Percentiles rank a stretch among this genome's conserved stretches.
Evolutionary conservation across 768 basidiomycete genomes (phyloP).

Genomic region (Stropharia rugosoannulata): DNA sequence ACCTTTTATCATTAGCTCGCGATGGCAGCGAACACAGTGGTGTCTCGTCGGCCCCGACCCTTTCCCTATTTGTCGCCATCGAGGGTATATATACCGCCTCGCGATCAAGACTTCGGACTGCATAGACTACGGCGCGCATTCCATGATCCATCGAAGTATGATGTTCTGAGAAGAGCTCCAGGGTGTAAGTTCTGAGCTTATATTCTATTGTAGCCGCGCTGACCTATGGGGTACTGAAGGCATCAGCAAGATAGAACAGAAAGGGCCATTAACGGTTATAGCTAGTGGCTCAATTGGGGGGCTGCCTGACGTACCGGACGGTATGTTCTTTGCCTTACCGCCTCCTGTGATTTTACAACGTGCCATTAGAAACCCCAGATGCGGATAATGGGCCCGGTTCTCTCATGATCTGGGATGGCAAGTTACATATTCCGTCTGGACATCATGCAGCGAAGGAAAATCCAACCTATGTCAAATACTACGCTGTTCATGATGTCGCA

Average conservation of each 20-base stretch:
- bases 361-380: slow-evolving; percentile 28
- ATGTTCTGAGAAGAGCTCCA: slow-evolving; percentile 41
- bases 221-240: slow-evolving; percentile 21
- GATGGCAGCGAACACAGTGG: slow-evolving; percentile 12
- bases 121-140: slow-evolving; percentile 16
- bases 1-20: not conserved
- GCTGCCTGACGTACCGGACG: slow-evolving; percentile 28
- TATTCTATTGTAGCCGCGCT: too few relatives aligned
- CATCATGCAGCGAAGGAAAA: slow-evolving; percentile 9
- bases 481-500: slow-evolving; percentile 54
- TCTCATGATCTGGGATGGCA: slow-evolving; percentile 37
- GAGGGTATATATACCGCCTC: slow-evolving; percentile 10
- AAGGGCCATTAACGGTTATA: slow-evolving; percentile 37
- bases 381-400: slow-evolving; percentile 49
- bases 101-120: slow-evolving; percentile 17
- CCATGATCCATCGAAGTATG: not conserved
- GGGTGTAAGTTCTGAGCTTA: slow-evolving; percentile 33
- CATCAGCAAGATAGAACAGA: slow-evolving; percentile 53
- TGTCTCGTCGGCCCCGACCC: slow-evolving; percentile 9
- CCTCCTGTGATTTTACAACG: not conserved
- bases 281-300: slow-evolving; percentile 50
- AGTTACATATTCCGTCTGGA: slow-evolving; percentile 14
- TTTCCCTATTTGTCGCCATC: not conserved
- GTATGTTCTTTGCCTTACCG: slow-evolving; percentile 16
- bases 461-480: slow-evolving; percentile 38